phyloP scores from a whole-genome alignment of 139 green algal species.

The Limnomonas spitsbergensis region DNA sequence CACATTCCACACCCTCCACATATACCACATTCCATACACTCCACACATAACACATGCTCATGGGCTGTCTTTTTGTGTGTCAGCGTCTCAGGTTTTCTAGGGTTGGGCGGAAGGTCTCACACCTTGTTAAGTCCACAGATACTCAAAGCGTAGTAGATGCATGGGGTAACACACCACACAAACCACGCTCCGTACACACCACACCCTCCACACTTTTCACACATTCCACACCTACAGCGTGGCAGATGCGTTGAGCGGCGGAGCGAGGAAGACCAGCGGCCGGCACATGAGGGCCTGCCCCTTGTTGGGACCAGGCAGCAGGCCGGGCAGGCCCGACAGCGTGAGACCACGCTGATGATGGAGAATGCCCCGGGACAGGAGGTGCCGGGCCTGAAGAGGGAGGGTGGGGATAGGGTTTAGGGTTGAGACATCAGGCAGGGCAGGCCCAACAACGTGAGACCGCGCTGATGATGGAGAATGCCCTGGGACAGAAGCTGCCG shows the following conservation, averaged over 20 bases:
- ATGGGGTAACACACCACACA: neutral
- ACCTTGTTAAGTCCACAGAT: neutral
- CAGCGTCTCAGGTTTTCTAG: too few relatives aligned
- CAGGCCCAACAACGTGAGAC: neutral
- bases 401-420: too few relatives aligned
- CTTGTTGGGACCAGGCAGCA: constrained; percentile 16
- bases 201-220: neutral
- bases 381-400: neutral
- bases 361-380: neutral
- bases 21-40: too few relatives aligned
- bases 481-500: neutral
- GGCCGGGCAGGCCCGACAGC: neutral
- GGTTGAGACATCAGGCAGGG: neutral
- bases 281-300: constrained; percentile 22
- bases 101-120: too few relatives aligned
- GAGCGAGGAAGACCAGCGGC: constrained; percentile 26
- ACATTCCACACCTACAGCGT: constrained; percentile 34
- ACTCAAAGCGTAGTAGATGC: neutral
- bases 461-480: neutral
- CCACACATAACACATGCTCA: too few relatives aligned
- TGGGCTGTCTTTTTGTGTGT: too few relatives aligned
- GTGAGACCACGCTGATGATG: neutral
- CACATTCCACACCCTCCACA: too few relatives aligned
- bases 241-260: constrained; percentile 24
- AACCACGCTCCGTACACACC: neutral